A percentile compares a stretch with the other conserved stretches of the same genome.
Evolutionary conservation across 208 protist species (phyloP).

Genomic region (Trypanosoma melophagium): DNA sequence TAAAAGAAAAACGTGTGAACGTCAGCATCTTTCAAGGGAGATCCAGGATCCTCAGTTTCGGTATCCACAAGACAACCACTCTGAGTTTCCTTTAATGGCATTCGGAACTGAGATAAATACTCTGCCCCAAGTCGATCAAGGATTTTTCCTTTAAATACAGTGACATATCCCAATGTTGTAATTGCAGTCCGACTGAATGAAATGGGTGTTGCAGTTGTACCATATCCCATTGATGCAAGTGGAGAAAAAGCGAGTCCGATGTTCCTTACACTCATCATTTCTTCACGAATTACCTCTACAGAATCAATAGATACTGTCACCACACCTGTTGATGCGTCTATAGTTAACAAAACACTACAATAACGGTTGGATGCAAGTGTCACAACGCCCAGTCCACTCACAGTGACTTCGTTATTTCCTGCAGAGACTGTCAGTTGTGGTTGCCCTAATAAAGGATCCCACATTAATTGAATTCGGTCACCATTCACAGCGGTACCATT

Average conservation of each 20-base stretch:
- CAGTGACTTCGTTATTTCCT: not conserved
- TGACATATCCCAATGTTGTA: slow-evolving; percentile 11
- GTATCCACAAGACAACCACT: slow-evolving; percentile 8
- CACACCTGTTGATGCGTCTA: slow-evolving; percentile 6
- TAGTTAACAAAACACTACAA: slow-evolving; percentile 6
- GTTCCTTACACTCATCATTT: not conserved
- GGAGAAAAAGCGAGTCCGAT: slow-evolving; percentile 4
- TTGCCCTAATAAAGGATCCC: not conserved
- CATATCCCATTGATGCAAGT: slow-evolving; percentile 13
- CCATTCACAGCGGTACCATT: slow-evolving; percentile 4
- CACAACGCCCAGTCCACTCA: slow-evolving; percentile 9
- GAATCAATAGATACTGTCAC: slow-evolving; percentile 12
- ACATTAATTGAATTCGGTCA: slow-evolving; percentile 7
- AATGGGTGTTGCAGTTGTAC: not conserved
- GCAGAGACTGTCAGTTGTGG: not conserved
- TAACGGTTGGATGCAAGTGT: slow-evolving; percentile 13
- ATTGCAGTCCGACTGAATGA: not conserved
- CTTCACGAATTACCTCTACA: slow-evolving; percentile 6
- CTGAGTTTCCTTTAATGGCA: not conserved
- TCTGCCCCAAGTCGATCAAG: not conserved
- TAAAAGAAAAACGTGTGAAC: slow-evolving; percentile 19
- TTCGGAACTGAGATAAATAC: slow-evolving; percentile 14
- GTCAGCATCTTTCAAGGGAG: not conserved
- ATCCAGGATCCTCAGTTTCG: not conserved
- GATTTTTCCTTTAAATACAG: slow-evolving; percentile 3